phyloP scores from a whole-genome alignment of 176 grass and related monocot genomes.

The Triticum monococcum region DNA sequence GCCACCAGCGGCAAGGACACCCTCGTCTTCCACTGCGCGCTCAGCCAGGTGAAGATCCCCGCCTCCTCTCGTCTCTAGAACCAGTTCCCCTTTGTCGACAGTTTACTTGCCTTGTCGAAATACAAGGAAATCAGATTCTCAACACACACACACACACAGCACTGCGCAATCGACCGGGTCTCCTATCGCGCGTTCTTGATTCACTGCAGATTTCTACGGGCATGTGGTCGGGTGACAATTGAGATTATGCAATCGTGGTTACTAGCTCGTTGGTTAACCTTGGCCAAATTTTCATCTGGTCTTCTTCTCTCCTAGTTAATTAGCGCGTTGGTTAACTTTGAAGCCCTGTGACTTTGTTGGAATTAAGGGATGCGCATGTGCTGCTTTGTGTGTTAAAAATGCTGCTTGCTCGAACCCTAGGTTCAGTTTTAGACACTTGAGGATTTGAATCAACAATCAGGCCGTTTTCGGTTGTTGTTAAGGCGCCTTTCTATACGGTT shows the following conservation, averaged over 20 bases:
- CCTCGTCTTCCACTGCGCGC: conserved; percentile 97
- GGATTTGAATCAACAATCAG: not conserved
- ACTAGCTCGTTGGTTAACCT: not conserved
- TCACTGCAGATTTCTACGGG: not conserved
- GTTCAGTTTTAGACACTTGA: not conserved
- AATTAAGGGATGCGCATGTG: not conserved
- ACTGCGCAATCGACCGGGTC: not conserved
- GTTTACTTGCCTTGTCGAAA: not conserved
- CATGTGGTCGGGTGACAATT: not conserved
- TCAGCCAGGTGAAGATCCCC: conserved; percentile 63
- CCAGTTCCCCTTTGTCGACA: not conserved
- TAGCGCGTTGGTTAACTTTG: not conserved
- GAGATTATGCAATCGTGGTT: no score
- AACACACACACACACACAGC: no score
- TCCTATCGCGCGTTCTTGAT: not conserved
- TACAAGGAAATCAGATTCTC: not conserved
- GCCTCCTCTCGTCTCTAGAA: not conserved
- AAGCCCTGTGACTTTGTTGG: not conserved
- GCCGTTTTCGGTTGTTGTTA: not conserved
- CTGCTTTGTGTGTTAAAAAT: not conserved
- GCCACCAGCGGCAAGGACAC: conserved; percentile 65
- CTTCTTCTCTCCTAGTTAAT: no score
- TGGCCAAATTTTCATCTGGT: not conserved
- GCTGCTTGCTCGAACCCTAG: not conserved
- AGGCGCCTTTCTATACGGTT: accelerated